Percentiles rank a stretch among this genome's conserved stretches.
These are phyloP conservation scores for Paspalum notatum DNA, from an alignment of 176 grass and related monocot species.

Conservation along the genomic window DNA sequence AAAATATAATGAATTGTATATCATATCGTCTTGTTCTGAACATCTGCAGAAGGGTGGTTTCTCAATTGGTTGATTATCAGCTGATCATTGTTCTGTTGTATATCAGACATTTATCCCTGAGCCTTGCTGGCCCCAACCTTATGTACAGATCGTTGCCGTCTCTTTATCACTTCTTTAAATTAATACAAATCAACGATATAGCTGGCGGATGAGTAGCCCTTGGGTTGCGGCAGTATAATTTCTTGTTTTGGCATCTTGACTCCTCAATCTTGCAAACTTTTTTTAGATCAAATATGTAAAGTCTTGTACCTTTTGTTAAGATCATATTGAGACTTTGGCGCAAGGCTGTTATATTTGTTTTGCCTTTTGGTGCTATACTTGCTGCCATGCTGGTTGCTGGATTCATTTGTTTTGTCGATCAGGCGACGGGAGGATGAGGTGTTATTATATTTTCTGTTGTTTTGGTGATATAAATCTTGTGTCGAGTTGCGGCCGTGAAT, in stretches of 20 bases:
- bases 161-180: slow-evolving; percentile 4
- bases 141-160: slow-evolving; percentile 27
- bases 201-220: background rate
- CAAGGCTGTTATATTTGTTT: no score
- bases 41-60: slow-evolving; percentile 1
- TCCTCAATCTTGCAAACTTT: no score
- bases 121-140: background rate
- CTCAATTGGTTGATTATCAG: slow-evolving; percentile 19
- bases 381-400: no score
- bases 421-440: no score
- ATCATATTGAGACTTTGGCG: no score
- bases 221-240: background rate
- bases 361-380: no score
- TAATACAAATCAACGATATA: background rate
- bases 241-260: background rate
- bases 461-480: no score
- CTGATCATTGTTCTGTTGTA: slow-evolving; percentile 34
- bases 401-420: no score
- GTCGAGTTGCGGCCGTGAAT: no score
- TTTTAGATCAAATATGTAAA: no score
- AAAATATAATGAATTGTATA: slow-evolving; percentile 26
- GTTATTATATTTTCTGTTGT: no score
- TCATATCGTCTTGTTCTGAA: slow-evolving; percentile 13
- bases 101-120: background rate
- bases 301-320: no score